Percentiles rank a stretch among this genome's conserved stretches.
Evolutionary conservation across 2,329 filamentous ascomycete genomes (phyloP).

Genomic region (Aspergillus puulaauensis): DNA sequence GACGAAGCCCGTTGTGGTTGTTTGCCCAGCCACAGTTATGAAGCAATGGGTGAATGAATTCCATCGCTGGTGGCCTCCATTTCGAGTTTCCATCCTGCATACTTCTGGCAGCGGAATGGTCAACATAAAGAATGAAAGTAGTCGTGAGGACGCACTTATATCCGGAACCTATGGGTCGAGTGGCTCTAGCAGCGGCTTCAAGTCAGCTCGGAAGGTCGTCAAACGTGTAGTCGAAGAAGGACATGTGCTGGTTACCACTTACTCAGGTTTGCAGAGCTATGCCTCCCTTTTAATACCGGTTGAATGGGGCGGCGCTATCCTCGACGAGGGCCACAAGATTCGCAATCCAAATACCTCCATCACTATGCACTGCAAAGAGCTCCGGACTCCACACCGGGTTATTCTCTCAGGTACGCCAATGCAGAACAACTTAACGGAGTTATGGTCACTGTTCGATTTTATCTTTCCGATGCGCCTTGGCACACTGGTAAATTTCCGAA

Average conservation of each 20-base stretch:
- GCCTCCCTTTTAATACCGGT: constrained; percentile 76
- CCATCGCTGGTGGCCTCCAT: constrained; percentile 98
- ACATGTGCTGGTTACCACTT: constrained; percentile 93
- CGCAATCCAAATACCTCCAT: constrained; percentile 94
- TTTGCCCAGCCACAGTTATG: constrained; percentile 91
- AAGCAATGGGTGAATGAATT: constrained; percentile 99
- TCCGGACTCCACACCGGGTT: constrained; percentile 83
- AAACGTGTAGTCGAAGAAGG: constrained; percentile 79
- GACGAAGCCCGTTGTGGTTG: constrained; percentile 80
- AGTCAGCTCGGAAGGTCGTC: constrained; percentile 75
- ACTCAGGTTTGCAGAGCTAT: constrained; percentile 93
- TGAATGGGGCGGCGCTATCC: constrained; percentile 88
- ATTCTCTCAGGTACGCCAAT: constrained; percentile 96
- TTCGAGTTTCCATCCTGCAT: constrained; percentile 91
- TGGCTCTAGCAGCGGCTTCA: constrained; percentile 54
- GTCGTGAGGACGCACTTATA: constrained; percentile 63
- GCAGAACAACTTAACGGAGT: constrained; percentile 91
- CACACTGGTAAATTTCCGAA: constrained; percentile 84
- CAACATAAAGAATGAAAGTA: constrained; percentile 64
- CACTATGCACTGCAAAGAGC: constrained; percentile 90
- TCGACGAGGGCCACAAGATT: constrained; percentile 98
- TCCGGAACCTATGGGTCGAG: constrained; percentile 51
- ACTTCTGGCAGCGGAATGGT: constrained; percentile 96
- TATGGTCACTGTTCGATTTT: constrained; percentile 98
- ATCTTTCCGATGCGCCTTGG: constrained; percentile 95